phyloP scores from a whole-genome alignment of 441 rosid species.

The Erodium trifolium region DNA sequence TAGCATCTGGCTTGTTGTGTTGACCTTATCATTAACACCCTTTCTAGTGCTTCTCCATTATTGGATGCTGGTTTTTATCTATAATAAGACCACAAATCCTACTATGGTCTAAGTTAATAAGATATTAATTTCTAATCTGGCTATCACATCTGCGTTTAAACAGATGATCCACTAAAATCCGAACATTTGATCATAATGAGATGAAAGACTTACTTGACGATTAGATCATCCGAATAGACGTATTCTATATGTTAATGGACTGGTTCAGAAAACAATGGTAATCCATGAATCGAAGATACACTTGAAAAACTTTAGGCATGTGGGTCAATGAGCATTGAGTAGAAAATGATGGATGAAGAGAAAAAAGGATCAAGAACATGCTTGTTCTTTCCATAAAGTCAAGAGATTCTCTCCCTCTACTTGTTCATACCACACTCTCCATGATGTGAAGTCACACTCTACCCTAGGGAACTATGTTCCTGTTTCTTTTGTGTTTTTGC shows the following conservation, averaged over 20 bases:
- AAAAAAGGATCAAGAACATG: background rate
- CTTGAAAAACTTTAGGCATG: background rate
- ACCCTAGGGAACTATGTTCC: too few relatives aligned
- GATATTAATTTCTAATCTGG: too few relatives aligned
- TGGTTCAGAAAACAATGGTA: background rate
- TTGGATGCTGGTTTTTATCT: background rate
- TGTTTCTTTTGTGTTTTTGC: too few relatives aligned
- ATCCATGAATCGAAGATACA: background rate
- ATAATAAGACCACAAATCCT: background rate
- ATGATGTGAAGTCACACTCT: background rate
- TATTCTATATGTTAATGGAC: too few relatives aligned
- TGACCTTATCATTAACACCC: conserved; percentile 4
- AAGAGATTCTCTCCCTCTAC: background rate
- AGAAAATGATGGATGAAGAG: conserved; percentile 4
- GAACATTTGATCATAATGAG: too few relatives aligned
- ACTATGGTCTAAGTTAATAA: too few relatives aligned
- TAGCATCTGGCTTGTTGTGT: background rate
- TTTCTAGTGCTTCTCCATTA: background rate
- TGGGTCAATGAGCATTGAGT: background rate
- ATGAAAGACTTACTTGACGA: too few relatives aligned
- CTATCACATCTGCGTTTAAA: too few relatives aligned
- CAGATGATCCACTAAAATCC: too few relatives aligned
- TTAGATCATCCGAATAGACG: too few relatives aligned
- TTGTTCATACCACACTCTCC: background rate
- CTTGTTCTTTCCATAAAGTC: background rate